A percentile compares a stretch with the other conserved stretches of the same genome.
phyloP scores from a whole-genome alignment of 257 asterid species.

The Knoxia roxburghii region DNA sequence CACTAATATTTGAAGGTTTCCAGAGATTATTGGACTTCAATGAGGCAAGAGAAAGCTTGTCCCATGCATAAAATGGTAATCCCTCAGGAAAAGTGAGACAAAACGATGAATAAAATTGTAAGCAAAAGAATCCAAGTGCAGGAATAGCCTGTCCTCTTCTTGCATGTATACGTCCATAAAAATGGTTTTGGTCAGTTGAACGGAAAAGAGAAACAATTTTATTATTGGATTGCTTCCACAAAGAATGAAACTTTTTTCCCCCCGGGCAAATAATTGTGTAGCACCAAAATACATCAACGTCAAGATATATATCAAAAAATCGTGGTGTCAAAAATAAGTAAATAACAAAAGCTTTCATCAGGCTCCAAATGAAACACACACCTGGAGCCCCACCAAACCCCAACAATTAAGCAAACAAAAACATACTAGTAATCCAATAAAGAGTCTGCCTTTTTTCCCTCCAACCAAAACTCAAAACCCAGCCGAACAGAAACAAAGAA shows the following conservation, averaged over 20 bases:
- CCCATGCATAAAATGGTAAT: neutral
- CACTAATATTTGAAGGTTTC: neutral
- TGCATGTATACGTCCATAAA: neutral
- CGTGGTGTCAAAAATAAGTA: neutral
- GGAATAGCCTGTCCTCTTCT: neutral
- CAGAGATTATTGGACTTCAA: neutral
- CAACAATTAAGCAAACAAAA: neutral
- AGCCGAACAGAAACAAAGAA: neutral
- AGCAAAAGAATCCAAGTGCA: neutral
- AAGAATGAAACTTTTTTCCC: neutral
- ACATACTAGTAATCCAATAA: neutral
- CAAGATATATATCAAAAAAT: neutral
- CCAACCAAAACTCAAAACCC: neutral
- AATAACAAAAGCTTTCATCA: neutral
- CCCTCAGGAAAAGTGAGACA: too few species aligned
- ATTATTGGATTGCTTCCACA: neutral
- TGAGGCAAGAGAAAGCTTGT: neutral
- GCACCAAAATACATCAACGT: conserved; percentile 3
- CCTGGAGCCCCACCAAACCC: conserved; percentile 3
- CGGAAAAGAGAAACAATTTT: neutral
- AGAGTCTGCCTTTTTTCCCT: neutral
- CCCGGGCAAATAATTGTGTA: too few species aligned
- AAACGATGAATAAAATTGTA: neutral
- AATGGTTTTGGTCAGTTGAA: neutral
- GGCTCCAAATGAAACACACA: neutral